Base-by-base conservation (phyloP, 2,329 filamentous ascomycete genomes). In the Camillea tinctor region DNA sequence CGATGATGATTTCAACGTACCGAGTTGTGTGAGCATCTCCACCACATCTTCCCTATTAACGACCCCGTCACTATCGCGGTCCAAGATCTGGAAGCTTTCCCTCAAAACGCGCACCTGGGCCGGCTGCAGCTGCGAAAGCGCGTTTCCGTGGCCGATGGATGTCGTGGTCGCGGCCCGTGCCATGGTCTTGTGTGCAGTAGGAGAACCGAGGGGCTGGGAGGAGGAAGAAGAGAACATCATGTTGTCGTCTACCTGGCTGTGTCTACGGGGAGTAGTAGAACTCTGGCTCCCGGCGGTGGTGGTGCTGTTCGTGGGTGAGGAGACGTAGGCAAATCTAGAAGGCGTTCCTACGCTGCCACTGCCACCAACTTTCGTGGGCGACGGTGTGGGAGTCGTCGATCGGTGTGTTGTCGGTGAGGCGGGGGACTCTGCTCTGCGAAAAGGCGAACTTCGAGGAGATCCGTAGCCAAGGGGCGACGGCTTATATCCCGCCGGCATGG, bases 31-130 rank as follows among this genome's bases (percentile, higher is more conserved):
- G 30, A 99, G 84, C 84, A 97, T 96, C 69, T 96, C 91, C 17
- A 87, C 87, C 4, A 99, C 88, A 73, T 96, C 92, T 21, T 94
- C 90, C 60, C 90, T 84, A 66, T 89, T 90, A 62, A 99, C 88
- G 55, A 85, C 80, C 19, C 94, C 93, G 71, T 95, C 92, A 70
- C 92, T 93, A 75, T 95, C 89, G 61, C 92, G 85, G 75, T 98
- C 95, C 52, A 99, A 82, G 60, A 97, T 93, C 75, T 96, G 92
- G 75, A 98, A 99, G 0, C 90, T 92, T 73, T 98, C 94, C 62
- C 95, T 87, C 76, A 99, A 85, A 68, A 92, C 91, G 70, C 93
- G 87, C 40, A 97, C 87, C 68, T 97, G 92, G 2, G 91, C 82
- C 2, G 92, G 88, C 44, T 94, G 90, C 50, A 98, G 77, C 70